Evolutionary conservation across 2,329 filamentous ascomycete genomes (phyloP).

Genomic region (Xylariaceae sp.): DNA sequence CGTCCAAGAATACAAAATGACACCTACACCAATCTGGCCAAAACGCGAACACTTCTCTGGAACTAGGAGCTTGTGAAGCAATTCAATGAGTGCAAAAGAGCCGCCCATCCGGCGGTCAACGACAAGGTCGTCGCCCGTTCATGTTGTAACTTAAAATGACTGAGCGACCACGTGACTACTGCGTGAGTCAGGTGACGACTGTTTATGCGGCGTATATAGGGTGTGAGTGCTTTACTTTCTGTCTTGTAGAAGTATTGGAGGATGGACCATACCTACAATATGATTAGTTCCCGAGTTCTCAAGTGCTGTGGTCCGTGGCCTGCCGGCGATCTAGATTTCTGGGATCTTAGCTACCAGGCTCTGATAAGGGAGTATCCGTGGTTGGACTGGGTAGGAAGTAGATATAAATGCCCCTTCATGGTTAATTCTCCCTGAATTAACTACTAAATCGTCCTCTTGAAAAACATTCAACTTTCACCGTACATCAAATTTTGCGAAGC

Average conservation of each 20-base stretch:
- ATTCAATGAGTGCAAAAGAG: constrained; percentile 2
- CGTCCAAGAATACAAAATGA: constrained; percentile 18
- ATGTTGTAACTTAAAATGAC: constrained; percentile 18
- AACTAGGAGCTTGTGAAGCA: constrained; percentile 12
- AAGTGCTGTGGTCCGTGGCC: constrained; percentile 23
- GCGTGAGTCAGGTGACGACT: constrained; percentile 21
- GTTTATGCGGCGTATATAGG: constrained; percentile 19
- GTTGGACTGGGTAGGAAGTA: constrained; percentile 21
- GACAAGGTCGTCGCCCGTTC: constrained; percentile 20
- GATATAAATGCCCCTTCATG: too few relatives aligned
- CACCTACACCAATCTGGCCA: constrained; percentile 18
- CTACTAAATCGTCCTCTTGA: not conserved
- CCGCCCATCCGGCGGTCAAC: constrained; percentile 2
- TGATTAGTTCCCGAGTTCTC: not conserved
- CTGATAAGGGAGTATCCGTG: constrained; percentile 22
- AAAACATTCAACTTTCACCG: constrained; percentile 23
- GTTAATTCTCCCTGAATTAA: not conserved
- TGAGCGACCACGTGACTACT: constrained; percentile 10
- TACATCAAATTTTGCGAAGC: constrained; percentile 14
- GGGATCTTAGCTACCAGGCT: constrained; percentile 17
- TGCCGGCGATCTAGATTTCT: constrained; percentile 14
- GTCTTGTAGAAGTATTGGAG: too few relatives aligned
- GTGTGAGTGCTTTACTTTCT: not conserved
- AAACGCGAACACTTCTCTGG: constrained; percentile 15
- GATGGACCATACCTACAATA: not conserved